A percentile compares a stretch with the other conserved stretches of the same genome.
Evolutionary conservation across 148 eudicot genomes (phyloP).

Genomic region (Camellia sinensis): DNA sequence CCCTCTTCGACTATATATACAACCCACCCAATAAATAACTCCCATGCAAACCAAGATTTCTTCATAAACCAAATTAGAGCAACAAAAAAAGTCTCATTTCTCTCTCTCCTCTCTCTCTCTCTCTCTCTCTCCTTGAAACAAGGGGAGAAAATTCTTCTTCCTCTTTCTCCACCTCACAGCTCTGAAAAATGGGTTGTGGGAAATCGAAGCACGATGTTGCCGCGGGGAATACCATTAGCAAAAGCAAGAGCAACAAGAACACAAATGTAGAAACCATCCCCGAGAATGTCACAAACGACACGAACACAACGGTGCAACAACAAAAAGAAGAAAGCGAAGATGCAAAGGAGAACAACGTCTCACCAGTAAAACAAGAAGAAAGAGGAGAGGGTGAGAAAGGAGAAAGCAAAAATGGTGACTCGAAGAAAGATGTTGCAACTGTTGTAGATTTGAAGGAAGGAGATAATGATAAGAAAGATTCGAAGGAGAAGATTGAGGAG

Average conservation of each 20-base stretch:
- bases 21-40: not conserved
- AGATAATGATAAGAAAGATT: not conserved
- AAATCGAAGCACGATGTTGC: slow-evolving; percentile 27
- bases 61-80: not conserved
- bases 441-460: not conserved
- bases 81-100: not conserved
- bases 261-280: not conserved
- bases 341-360: no score
- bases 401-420: slow-evolving; percentile 7
- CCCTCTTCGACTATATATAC: not conserved
- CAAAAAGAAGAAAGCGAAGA: not conserved
- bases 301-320: not conserved
- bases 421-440: not conserved
- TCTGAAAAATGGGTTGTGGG: slow-evolving; percentile 56
- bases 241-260: not conserved
- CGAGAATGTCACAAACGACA: not conserved
- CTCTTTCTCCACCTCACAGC: not conserved
- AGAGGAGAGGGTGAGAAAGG: not conserved
- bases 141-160: not conserved
- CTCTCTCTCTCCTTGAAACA: not conserved
- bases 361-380: no score
- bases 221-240: slow-evolving; percentile 5
- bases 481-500: not conserved
- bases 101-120: slow-evolving; percentile 3
- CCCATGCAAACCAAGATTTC: not conserved